Percentiles rank a stretch among this genome's conserved stretches.
Evolutionary conservation across 371 early-diverging fungal species (phyloP).

Genomic region (Funneliformis caledonium): DNA sequence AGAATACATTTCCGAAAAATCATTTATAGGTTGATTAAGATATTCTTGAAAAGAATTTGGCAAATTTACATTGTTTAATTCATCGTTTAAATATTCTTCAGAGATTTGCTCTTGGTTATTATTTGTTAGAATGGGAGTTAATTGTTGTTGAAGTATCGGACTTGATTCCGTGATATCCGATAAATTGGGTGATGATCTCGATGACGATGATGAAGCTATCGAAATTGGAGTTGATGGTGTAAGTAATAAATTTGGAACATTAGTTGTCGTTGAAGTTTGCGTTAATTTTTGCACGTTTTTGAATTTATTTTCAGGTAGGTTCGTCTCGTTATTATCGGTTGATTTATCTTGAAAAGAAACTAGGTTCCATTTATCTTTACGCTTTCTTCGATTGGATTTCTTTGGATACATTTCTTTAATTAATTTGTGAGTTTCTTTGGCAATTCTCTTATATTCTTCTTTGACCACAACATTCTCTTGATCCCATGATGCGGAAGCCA

Average conservation of each 20-base stretch:
- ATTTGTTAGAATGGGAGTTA: too few species aligned
- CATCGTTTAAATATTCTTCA: neutral
- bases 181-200: neutral
- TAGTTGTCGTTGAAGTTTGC: neutral
- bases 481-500: constrained; percentile 30
- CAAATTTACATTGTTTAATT: neutral
- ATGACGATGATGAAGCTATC: neutral
- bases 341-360: neutral
- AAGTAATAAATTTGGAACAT: neutral
- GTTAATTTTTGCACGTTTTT: neutral
- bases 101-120: too few species aligned
- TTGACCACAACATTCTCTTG: neutral
- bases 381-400: constrained; percentile 6
- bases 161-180: neutral
- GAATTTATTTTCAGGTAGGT: neutral
- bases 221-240: neutral
- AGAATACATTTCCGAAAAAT: too few species aligned
- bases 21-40: neutral
- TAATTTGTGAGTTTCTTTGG: constrained; percentile 22
- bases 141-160: neutral
- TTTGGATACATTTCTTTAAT: constrained; percentile 25
- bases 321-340: neutral
- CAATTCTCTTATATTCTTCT: constrained; percentile 18
- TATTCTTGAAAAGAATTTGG: neutral
- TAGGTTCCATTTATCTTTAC: constrained; percentile 20